These are phyloP conservation scores for Penicillium sp. DNA, from an alignment of 2,329 filamentous ascomycete genomes.

Conservation along the genomic window DNA sequence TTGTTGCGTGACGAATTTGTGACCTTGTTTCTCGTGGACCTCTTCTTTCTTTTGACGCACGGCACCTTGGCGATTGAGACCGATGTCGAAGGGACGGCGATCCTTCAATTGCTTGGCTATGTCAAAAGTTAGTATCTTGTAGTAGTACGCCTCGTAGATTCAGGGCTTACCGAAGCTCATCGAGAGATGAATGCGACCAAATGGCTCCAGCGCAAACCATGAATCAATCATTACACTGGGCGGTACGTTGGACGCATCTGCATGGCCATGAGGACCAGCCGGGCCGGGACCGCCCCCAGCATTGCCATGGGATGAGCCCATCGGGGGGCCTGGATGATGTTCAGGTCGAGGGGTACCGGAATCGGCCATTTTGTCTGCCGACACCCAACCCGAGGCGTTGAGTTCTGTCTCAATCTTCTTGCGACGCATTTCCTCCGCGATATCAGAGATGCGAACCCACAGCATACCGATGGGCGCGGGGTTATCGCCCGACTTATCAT, in stretches of 20 bases:
- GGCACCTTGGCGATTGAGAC: slow-evolving; percentile 88
- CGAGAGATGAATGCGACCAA: slow-evolving; percentile 83
- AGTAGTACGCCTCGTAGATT: background rate
- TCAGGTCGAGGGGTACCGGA: slow-evolving; percentile 46
- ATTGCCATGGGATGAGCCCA: slow-evolving; percentile 29
- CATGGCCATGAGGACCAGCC: slow-evolving; percentile 24
- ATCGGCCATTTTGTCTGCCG: slow-evolving; percentile 86
- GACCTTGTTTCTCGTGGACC: slow-evolving; percentile 95
- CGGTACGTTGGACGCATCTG: slow-evolving; percentile 27
- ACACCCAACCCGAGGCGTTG: slow-evolving; percentile 92
- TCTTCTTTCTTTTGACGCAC: slow-evolving; percentile 97
- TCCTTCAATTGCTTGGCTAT: slow-evolving; percentile 78
- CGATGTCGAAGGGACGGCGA: slow-evolving; percentile 74
- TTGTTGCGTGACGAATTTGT: slow-evolving; percentile 97
- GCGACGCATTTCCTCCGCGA: slow-evolving; percentile 92
- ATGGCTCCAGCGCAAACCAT: slow-evolving; percentile 95
- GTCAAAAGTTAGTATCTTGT: slow-evolving; percentile 17
- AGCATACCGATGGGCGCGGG: slow-evolving; percentile 89
- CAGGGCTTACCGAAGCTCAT: slow-evolving; percentile 65
- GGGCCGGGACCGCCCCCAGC: slow-evolving; percentile 23
- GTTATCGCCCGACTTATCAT: slow-evolving; percentile 88
- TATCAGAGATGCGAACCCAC: slow-evolving; percentile 95
- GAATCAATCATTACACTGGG: slow-evolving; percentile 61
- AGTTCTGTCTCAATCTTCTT: slow-evolving; percentile 97
- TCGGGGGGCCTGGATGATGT: slow-evolving; percentile 49